These are phyloP conservation scores for Saprolegnia parasitica DNA, from an alignment of 352 stramenopile genomes.

Conservation along the genomic window DNA sequence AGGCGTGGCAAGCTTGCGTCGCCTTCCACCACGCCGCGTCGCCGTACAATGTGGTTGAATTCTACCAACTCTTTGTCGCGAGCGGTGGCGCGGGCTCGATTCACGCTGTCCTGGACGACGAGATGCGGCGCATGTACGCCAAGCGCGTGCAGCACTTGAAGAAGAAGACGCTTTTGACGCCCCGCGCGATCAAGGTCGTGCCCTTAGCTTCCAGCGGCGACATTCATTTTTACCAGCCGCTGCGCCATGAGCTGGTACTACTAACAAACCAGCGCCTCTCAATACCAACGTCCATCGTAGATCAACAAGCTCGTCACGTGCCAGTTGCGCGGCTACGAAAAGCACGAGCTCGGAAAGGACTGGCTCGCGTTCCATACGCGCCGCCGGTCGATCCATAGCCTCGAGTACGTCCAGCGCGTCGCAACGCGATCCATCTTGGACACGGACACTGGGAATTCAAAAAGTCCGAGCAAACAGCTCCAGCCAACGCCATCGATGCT, in stretches of 20 bases:
- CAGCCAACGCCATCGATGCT: background rate
- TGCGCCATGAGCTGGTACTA: slow-evolving; percentile 20
- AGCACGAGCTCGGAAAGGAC: slow-evolving; percentile 21
- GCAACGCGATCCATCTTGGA: slow-evolving; percentile 14
- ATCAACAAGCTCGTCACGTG: slow-evolving; percentile 1
- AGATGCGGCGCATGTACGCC: slow-evolving; percentile 18
- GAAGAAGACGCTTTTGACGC: slow-evolving; percentile 21
- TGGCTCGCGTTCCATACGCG: slow-evolving; percentile 25
- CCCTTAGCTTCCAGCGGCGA: slow-evolving; percentile 1
- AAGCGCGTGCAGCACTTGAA: slow-evolving; percentile 19
- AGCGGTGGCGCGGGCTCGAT: slow-evolving; percentile 2
- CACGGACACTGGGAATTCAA: background rate
- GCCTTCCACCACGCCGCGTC: slow-evolving; percentile 6
- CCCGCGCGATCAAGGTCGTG: slow-evolving; percentile 14
- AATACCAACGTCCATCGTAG: background rate
- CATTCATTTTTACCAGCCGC: slow-evolving; percentile 17
- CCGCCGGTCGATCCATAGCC: slow-evolving; percentile 28
- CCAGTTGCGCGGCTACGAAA: slow-evolving; percentile 10
- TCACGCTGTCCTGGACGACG: slow-evolving; percentile 3
- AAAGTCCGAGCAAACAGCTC: no score
- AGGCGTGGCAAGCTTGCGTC: slow-evolving; percentile 24
- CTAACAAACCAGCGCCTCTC: background rate
- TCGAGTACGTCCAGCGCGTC: slow-evolving; percentile 29
- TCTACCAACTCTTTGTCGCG: slow-evolving; percentile 21
- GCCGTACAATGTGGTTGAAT: slow-evolving; percentile 12